Conservation (phyloP, 2,329 filamentous ascomycete species). For the Fusarium floridanum region DNA sequence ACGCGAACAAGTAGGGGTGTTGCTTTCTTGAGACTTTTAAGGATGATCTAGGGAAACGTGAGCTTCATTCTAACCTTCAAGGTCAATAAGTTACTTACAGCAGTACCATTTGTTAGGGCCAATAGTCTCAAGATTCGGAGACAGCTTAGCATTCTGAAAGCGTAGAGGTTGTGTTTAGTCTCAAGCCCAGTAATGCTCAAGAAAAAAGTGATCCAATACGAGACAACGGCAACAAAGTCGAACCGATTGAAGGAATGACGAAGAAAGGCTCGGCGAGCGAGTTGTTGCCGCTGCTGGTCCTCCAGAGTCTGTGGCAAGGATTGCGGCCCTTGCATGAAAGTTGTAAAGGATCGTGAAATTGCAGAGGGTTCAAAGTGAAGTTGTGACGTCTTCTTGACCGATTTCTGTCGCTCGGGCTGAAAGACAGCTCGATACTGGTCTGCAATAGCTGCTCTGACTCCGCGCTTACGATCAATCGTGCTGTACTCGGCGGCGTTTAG, state of each 20-base stretch:
- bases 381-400: slow-evolving; percentile 67
- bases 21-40: slow-evolving; percentile 94
- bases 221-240: slow-evolving; percentile 93
- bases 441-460: slow-evolving; percentile 78
- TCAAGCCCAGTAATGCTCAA: slow-evolving; percentile 80
- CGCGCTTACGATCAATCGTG: slow-evolving; percentile 83
- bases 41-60: slow-evolving; percentile 75
- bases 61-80: slow-evolving; percentile 11
- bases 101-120: slow-evolving; percentile 91
- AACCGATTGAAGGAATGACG: slow-evolving; percentile 96
- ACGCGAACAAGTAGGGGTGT: slow-evolving; percentile 92
- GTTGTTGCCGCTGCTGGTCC: slow-evolving; percentile 84
- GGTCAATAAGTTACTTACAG: slow-evolving; percentile 66
- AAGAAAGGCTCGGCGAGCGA: slow-evolving; percentile 92
- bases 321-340: slow-evolving; percentile 74
- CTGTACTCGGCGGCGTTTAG: slow-evolving; percentile 93
- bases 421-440: slow-evolving; percentile 85
- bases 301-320: slow-evolving; percentile 72
- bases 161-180: slow-evolving; percentile 77
- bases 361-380: slow-evolving; percentile 68
- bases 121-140: slow-evolving; percentile 92
- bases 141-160: slow-evolving; percentile 97
- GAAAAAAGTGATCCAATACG: slow-evolving; percentile 92
- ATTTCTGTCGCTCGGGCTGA: slow-evolving; percentile 81
- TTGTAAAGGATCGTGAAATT: slow-evolving; percentile 83